These are phyloP conservation scores for Xylaria sp. DNA, from an alignment of 2,329 filamentous ascomycete species.

Conservation along the genomic window DNA sequence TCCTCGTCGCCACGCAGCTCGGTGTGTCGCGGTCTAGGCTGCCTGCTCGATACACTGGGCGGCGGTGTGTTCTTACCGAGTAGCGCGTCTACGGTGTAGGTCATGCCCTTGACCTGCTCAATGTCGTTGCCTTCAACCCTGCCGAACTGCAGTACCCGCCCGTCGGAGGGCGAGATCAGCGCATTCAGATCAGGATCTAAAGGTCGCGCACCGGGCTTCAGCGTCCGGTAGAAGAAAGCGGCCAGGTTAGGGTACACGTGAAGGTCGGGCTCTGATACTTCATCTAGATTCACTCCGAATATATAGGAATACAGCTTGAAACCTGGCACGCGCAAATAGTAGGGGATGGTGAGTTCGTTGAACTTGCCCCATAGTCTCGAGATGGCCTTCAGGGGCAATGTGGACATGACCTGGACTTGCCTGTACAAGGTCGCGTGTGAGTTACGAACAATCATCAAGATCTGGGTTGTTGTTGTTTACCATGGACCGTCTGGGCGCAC, in stretches of 20 bases:
- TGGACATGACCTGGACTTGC: slow-evolving; percentile 93
- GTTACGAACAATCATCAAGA: neutral
- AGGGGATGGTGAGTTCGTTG: slow-evolving; percentile 83
- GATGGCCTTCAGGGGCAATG: slow-evolving; percentile 81
- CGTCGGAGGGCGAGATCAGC: slow-evolving; percentile 83
- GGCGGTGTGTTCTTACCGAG: slow-evolving; percentile 63
- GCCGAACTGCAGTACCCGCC: slow-evolving; percentile 85
- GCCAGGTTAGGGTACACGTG: slow-evolving; percentile 88
- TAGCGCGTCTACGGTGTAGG: slow-evolving; percentile 89
- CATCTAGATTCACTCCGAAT: slow-evolving; percentile 85
- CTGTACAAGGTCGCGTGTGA: slow-evolving; percentile 31
- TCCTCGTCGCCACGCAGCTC: slow-evolving; percentile 50
- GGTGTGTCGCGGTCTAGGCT: slow-evolving; percentile 25
- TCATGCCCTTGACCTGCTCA: slow-evolving; percentile 98
- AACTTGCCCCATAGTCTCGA: slow-evolving; percentile 86
- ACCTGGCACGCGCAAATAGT: slow-evolving; percentile 79
- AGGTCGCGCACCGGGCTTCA: slow-evolving; percentile 83
- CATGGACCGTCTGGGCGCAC: slow-evolving; percentile 82
- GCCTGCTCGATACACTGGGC: slow-evolving; percentile 46
- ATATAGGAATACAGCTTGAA: slow-evolving; percentile 88
- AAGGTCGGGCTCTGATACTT: slow-evolving; percentile 83
- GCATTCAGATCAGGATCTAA: slow-evolving; percentile 76
- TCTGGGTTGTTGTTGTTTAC: slow-evolving; percentile 37
- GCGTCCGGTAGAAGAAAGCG: slow-evolving; percentile 91
- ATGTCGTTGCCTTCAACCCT: slow-evolving; percentile 90